Conservation (phyloP, 2,329 filamentous ascomycete genomes). For the Metarhizium robertsii region DNA sequence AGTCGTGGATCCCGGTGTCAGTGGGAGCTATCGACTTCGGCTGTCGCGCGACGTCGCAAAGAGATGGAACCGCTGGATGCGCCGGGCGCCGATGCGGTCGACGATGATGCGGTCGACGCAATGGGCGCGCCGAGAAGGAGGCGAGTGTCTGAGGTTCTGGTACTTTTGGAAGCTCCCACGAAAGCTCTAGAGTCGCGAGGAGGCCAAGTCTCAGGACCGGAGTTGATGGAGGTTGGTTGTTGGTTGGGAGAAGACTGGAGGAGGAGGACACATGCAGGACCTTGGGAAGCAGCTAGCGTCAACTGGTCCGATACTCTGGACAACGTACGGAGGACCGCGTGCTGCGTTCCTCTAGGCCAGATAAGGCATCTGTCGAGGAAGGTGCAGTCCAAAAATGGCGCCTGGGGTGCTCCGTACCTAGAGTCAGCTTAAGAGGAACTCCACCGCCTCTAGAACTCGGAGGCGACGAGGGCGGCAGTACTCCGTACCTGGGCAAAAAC, state of each 20-base stretch:
- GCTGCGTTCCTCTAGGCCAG: neutral
- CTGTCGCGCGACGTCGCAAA: neutral
- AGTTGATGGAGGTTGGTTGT: slow-evolving; percentile 2
- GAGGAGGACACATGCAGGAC: too few relatives aligned
- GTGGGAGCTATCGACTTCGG: neutral
- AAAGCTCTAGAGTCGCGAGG: neutral
- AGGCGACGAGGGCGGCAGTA: too few relatives aligned
- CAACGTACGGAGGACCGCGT: neutral
- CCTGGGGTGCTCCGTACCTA: too few relatives aligned
- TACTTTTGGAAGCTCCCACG: neutral
- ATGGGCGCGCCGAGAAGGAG: neutral
- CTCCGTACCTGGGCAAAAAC: too few relatives aligned
- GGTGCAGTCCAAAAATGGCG: too few relatives aligned
- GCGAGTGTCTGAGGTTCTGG: neutral
- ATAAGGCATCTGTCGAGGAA: neutral
- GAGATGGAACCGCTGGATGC: neutral
- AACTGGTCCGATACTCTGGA: neutral
- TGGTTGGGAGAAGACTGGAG: neutral
- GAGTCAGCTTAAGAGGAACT: too few relatives aligned
- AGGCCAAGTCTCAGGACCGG: neutral
- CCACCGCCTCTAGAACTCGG: too few relatives aligned
- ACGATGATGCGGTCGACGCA: neutral
- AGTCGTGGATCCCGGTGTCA: neutral
- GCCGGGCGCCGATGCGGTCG: neutral
- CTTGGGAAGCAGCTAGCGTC: neutral